A percentile compares a stretch with the other conserved stretches of the same genome.
These are phyloP conservation scores for Kalmanozyma brasiliensis DNA, from an alignment of 1,284 basidiomycete species.

Conservation along the genomic window DNA sequence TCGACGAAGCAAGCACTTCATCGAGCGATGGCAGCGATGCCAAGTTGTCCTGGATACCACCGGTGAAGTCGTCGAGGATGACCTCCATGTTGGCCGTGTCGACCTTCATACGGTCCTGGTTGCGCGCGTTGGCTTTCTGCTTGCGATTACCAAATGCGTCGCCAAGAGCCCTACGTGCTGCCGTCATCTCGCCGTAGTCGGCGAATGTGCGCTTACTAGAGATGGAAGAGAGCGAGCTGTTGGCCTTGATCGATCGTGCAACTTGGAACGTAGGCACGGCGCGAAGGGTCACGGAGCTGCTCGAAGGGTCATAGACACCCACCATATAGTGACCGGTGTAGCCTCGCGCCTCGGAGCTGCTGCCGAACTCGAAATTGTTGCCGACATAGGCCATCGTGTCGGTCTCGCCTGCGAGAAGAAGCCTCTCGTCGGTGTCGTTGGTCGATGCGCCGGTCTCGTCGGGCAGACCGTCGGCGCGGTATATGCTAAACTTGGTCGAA, in stretches of 20 bases:
- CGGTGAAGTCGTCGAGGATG: slow-evolving; percentile 59
- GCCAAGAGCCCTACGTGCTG: slow-evolving; percentile 59
- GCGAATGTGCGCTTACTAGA: slow-evolving; percentile 41
- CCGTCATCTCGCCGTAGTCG: slow-evolving; percentile 50
- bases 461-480: slow-evolving; percentile 45
- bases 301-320: slow-evolving; percentile 61
- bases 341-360: slow-evolving; percentile 50
- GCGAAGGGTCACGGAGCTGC: slow-evolving; percentile 57
- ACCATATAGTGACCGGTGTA: slow-evolving; percentile 66
- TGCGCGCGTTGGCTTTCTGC: slow-evolving; percentile 61
- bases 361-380: slow-evolving; percentile 56
- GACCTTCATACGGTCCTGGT: slow-evolving; percentile 67
- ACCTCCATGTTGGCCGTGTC: slow-evolving; percentile 63
- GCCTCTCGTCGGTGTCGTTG: slow-evolving; percentile 41
- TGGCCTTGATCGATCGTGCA: slow-evolving; percentile 56
- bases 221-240: slow-evolving; percentile 51
- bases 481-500: slow-evolving; percentile 44
- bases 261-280: slow-evolving; percentile 62
- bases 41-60: slow-evolving; percentile 55
- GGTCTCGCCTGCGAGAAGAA: slow-evolving; percentile 59
- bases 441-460: slow-evolving; percentile 32
- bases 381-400: slow-evolving; percentile 56
- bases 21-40: slow-evolving; percentile 48
- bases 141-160: slow-evolving; percentile 67
- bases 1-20: slow-evolving; percentile 48